These are phyloP conservation scores for Pulicaria dysenterica DNA, from an alignment of 129 eudicot species.

Conservation along the genomic window DNA sequence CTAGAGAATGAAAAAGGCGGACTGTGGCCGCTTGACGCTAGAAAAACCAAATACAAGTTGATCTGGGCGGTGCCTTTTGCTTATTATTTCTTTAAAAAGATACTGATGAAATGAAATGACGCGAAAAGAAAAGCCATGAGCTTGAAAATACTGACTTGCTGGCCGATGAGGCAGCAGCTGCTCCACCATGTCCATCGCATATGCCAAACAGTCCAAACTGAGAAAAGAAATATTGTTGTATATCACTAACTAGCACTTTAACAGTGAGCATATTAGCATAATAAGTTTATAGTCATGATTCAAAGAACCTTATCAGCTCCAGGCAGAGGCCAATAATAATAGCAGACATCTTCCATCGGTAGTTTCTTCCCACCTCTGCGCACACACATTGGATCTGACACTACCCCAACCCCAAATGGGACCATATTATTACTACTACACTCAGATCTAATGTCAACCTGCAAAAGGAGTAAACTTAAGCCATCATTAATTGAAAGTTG, in stretches of 20 bases:
- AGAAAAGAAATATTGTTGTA: constrained; percentile 13
- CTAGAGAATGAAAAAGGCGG: too few species aligned
- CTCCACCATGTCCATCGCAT: constrained; percentile 99
- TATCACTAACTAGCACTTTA: constrained; percentile 15
- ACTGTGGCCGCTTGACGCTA: too few species aligned
- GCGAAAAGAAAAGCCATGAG: neutral
- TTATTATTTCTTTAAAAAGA: neutral
- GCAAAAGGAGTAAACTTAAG: constrained; percentile 24
- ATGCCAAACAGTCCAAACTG: constrained; percentile 96
- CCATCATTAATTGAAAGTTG: constrained; percentile 19
- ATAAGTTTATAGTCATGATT: neutral
- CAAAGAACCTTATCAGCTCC: constrained; percentile 68
- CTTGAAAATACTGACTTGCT: constrained; percentile 71
- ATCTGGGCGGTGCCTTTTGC: too few species aligned
- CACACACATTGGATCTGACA: constrained; percentile 88
- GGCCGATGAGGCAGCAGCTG: constrained; percentile 83
- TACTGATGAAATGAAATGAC: neutral
- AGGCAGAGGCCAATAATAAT: constrained; percentile 82
- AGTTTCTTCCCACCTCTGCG: constrained; percentile 95
- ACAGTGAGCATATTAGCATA: neutral
- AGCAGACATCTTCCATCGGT: constrained; percentile 95
- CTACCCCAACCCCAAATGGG: constrained; percentile 83
- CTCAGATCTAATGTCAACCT: constrained; percentile 75
- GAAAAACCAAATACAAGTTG: too few species aligned
- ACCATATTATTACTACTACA: constrained; percentile 34